These are phyloP conservation scores for Haplosporangium sp. DNA, from an alignment of 371 early-diverging fungal species.

Conservation along the genomic window DNA sequence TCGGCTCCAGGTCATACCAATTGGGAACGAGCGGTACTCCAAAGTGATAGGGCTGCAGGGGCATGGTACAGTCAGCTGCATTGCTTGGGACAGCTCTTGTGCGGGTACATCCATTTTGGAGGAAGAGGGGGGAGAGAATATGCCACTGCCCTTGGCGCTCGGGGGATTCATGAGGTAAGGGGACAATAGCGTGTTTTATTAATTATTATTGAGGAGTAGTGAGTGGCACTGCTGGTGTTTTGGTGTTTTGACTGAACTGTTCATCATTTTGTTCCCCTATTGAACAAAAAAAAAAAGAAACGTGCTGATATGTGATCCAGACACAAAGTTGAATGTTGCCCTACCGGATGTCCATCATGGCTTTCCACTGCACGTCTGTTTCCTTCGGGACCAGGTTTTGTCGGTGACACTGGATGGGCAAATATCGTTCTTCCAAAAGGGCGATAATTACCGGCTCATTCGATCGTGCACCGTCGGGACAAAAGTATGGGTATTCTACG, in stretches of 20 bases:
- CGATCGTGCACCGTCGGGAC: slow-evolving; percentile 21
- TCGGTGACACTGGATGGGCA: slow-evolving; percentile 29
- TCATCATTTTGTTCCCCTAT: neutral
- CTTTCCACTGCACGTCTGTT: slow-evolving; percentile 29
- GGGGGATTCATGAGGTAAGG: slow-evolving; percentile 40
- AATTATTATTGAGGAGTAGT: neutral
- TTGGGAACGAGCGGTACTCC: slow-evolving; percentile 2
- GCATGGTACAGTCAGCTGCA: slow-evolving; percentile 26
- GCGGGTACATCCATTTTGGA: neutral
- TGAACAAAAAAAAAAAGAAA: slow-evolving; percentile 1
- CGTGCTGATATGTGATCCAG: slow-evolving; percentile 20
- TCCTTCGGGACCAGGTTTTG: slow-evolving; percentile 17
- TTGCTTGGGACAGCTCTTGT: slow-evolving; percentile 15
- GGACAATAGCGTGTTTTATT: too few relatives aligned
- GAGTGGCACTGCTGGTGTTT: too few relatives aligned
- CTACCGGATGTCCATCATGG: slow-evolving; percentile 39
- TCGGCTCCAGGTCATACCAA: slow-evolving; percentile 1
- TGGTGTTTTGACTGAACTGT: neutral
- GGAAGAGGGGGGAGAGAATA: neutral
- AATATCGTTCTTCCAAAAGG: slow-evolving; percentile 26
- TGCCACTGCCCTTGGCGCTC: slow-evolving; percentile 9
- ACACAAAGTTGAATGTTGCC: neutral
- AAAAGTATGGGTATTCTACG: slow-evolving; percentile 8
- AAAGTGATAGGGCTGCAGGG: slow-evolving; percentile 13
- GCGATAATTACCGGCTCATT: slow-evolving; percentile 9